Evolutionary conservation across 163 green algal species (phyloP).

Genomic region (Volvox carteri): DNA sequence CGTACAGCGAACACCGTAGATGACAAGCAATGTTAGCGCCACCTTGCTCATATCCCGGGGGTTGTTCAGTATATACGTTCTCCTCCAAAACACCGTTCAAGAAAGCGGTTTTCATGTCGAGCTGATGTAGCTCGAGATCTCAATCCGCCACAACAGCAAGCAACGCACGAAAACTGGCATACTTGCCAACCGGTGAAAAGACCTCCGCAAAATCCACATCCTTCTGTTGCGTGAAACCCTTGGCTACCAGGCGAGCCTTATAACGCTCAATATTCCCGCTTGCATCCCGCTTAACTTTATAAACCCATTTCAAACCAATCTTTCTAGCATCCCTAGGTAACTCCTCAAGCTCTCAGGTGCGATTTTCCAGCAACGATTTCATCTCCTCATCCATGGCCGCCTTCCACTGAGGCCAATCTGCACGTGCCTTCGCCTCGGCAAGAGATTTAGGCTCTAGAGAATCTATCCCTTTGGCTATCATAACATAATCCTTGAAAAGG

Average conservation of each 20-base stretch:
- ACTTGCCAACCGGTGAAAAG: too few relatives aligned
- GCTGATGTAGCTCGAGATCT: constrained; percentile 58
- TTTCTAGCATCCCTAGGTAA: constrained; percentile 64
- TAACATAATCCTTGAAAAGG: too few relatives aligned
- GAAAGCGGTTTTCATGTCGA: constrained; percentile 76
- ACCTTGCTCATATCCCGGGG: too few relatives aligned
- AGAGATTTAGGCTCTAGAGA: background rate
- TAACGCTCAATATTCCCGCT: background rate
- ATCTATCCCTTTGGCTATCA: too few relatives aligned
- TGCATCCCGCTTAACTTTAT: background rate
- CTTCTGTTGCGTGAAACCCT: too few relatives aligned
- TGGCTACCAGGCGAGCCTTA: too few relatives aligned
- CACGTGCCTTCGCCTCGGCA: background rate
- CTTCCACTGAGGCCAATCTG: too few relatives aligned
- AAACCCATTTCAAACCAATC: constrained; percentile 52
- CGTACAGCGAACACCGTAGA: too few relatives aligned
- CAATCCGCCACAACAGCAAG: constrained; percentile 21
- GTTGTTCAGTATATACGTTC: too few relatives aligned
- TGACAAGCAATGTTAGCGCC: too few relatives aligned
- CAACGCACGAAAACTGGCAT: constrained; percentile 45
- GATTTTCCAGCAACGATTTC: background rate
- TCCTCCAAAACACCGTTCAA: constrained; percentile 63
- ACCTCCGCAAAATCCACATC: too few relatives aligned
- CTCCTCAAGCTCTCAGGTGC: background rate
- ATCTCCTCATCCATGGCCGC: too few relatives aligned